A percentile compares a stretch with the other conserved stretches of the same genome.
These are phyloP conservation scores for Ophiorrhiza pumila DNA, from an alignment of 257 asterid species.

Conservation along the genomic window DNA sequence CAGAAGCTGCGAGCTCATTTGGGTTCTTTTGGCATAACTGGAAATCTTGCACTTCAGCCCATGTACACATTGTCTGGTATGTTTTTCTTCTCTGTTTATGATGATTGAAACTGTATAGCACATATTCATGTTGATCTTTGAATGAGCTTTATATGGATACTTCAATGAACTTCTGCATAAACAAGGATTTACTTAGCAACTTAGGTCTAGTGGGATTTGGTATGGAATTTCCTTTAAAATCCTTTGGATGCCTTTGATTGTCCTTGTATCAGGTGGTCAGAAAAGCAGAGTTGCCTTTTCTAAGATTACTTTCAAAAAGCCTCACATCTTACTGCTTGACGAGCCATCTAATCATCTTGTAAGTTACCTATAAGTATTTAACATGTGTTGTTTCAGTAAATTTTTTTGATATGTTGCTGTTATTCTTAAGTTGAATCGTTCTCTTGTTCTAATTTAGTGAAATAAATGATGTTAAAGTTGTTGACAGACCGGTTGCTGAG, in stretches of 20 bases:
- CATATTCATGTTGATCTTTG: background rate
- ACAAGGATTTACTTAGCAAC: background rate
- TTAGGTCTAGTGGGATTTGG: conserved; percentile 4
- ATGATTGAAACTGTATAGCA: background rate
- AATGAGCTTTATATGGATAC: background rate
- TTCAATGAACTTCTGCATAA: background rate
- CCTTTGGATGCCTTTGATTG: conserved; percentile 2
- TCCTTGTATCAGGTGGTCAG: conserved; percentile 75
- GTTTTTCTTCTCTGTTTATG: conserved; percentile 5
- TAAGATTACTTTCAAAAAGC: conserved; percentile 95
- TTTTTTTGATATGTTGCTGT: conserved; percentile 4
- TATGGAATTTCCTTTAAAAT: background rate
- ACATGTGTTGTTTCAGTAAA: background rate
- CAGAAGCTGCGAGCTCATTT: conserved; percentile 91
- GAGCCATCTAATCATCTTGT: conserved; percentile 99
- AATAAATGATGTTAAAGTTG: background rate
- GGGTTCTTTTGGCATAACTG: conserved; percentile 96
- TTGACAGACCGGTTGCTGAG: background rate
- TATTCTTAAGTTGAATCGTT: background rate
- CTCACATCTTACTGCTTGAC: conserved; percentile 91
- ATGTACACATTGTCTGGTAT: conserved; percentile 96
- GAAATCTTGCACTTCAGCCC: conserved; percentile 98
- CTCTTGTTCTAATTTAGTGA: background rate
- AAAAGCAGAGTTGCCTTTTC: conserved; percentile 98
- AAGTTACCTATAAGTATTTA: conserved; percentile 30